Evolutionary conservation across 179 eudicot genomes (phyloP).

Genomic region (Gypsophila paniculata): DNA sequence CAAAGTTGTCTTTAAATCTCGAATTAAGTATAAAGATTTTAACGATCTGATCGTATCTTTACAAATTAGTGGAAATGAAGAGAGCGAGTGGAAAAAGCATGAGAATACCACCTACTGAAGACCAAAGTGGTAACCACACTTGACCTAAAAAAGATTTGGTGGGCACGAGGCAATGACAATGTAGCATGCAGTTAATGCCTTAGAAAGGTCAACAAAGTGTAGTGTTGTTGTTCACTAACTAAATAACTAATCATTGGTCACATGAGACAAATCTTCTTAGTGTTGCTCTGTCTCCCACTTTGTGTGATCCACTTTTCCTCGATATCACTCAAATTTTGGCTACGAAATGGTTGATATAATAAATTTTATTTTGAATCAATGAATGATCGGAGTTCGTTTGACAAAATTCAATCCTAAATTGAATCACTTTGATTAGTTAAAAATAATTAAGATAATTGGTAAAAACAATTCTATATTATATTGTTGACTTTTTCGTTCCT

Average conservation of each 20-base stretch:
- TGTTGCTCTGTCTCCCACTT: slow-evolving; percentile 25
- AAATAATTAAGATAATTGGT: too few species aligned
- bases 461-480: too few species aligned
- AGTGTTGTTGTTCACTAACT: slow-evolving; percentile 14
- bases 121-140: slow-evolving; percentile 19
- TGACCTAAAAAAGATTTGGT: slow-evolving; percentile 29
- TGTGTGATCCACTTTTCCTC: slow-evolving; percentile 4
- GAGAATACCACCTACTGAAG: not conserved
- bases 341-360: not conserved
- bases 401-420: too few species aligned
- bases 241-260: slow-evolving; percentile 29
- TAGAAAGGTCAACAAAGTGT: slow-evolving; percentile 29
- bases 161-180: slow-evolving; percentile 18
- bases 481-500: too few species aligned
- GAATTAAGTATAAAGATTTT: too few species aligned
- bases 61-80: too few species aligned
- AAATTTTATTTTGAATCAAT: not conserved
- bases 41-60: too few species aligned
- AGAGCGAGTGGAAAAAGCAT: too few species aligned
- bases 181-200: slow-evolving; percentile 15
- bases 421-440: too few species aligned
- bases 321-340: not conserved
- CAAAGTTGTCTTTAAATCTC: too few species aligned
- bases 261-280: slow-evolving; percentile 22
- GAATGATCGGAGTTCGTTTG: not conserved